Evolutionary conservation across 2,329 filamentous ascomycete genomes (phyloP).

Genomic region (Ophidiomyces ophidiicola): DNA sequence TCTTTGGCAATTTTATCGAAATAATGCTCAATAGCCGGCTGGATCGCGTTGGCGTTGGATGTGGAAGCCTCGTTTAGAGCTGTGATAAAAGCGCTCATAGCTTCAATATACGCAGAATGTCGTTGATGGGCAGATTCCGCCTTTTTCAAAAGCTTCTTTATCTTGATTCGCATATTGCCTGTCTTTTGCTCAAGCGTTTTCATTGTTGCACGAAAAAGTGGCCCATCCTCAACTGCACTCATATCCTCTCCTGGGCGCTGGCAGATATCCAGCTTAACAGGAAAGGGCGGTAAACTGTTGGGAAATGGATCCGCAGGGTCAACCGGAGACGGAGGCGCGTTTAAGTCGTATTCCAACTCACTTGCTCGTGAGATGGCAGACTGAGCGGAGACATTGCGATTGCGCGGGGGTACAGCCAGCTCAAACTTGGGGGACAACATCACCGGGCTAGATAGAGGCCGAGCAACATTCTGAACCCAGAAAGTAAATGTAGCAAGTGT

Average conservation of each 20-base stretch:
- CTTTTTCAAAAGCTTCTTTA: slow-evolving; percentile 90
- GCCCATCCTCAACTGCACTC: slow-evolving; percentile 77
- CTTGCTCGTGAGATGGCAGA: slow-evolving; percentile 75
- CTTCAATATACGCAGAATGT: slow-evolving; percentile 74
- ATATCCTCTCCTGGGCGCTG: slow-evolving; percentile 77
- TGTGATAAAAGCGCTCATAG: slow-evolving; percentile 69
- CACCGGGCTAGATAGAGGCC: slow-evolving; percentile 39
- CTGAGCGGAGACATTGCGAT: slow-evolving; percentile 73
- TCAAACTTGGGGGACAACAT: slow-evolving; percentile 59
- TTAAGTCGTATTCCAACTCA: slow-evolving; percentile 43
- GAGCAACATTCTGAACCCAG: slow-evolving; percentile 62
- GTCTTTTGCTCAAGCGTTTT: slow-evolving; percentile 95
- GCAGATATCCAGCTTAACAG: slow-evolving; percentile 77
- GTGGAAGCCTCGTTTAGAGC: slow-evolving; percentile 75
- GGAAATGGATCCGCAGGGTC: slow-evolving; percentile 6
- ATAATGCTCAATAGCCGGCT: slow-evolving; percentile 92
- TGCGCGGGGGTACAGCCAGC: slow-evolving; percentile 58
- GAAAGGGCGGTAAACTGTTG: slow-evolving; percentile 10
- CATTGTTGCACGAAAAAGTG: slow-evolving; percentile 90
- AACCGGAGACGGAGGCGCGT: slow-evolving; percentile 21
- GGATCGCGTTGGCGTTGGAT: slow-evolving; percentile 92
- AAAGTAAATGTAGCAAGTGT: slow-evolving; percentile 89
- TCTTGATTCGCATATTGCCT: slow-evolving; percentile 79
- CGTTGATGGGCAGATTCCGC: slow-evolving; percentile 78
- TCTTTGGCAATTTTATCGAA: slow-evolving; percentile 93